Evolutionary conservation across 257 asterid species (phyloP).

Genomic region (Oldenlandia corymbosa): DNA sequence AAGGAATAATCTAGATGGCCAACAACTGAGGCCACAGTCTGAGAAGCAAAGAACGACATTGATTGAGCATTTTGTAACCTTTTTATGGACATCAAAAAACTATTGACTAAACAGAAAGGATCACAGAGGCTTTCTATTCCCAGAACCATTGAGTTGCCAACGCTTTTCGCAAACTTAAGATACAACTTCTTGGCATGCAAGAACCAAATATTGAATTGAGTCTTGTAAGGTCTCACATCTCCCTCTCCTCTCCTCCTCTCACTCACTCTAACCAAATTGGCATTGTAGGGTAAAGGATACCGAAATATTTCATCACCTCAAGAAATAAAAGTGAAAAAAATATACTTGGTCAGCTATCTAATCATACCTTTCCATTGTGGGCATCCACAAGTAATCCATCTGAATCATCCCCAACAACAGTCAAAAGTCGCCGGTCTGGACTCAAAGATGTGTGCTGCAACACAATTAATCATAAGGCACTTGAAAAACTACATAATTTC

Average conservation of each 20-base stretch:
- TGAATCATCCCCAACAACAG: constrained; percentile 63
- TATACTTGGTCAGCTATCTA: neutral
- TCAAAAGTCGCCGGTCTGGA: constrained; percentile 59
- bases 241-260: too few relatives aligned
- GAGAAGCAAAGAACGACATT: constrained; percentile 12
- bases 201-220: too few relatives aligned
- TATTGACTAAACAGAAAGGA: neutral
- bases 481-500: too few relatives aligned
- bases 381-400: constrained; percentile 63
- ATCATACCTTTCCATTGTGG: constrained; percentile 57
- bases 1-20: constrained; percentile 76
- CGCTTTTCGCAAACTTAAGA: too few relatives aligned
- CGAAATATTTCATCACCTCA: neutral
- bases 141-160: neutral
- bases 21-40: constrained; percentile 45
- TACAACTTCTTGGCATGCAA: too few relatives aligned
- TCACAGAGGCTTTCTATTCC: too few relatives aligned
- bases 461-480: constrained; percentile 3
- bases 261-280: neutral
- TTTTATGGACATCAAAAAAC: neutral
- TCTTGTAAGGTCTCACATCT: too few relatives aligned
- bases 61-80: neutral
- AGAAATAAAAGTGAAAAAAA: neutral
- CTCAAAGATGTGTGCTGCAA: constrained; percentile 72
- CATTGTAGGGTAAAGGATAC: neutral